phyloP scores from a whole-genome alignment of 1,139 yeast species.

The Kluyveromyces sp. region DNA sequence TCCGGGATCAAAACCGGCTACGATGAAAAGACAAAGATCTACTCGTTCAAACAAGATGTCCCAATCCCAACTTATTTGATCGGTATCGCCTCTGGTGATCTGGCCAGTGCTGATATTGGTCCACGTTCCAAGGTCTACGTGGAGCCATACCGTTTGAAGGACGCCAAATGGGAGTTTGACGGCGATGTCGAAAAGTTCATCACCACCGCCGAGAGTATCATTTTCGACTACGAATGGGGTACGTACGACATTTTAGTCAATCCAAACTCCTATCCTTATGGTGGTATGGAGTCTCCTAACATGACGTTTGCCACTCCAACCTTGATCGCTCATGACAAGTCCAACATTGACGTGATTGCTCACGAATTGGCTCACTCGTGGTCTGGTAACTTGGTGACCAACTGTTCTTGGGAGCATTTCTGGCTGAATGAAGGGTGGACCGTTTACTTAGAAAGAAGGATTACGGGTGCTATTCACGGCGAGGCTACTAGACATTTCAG shows the following conservation, averaged over 20 bases:
- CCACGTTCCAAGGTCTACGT: slow-evolving; percentile 80
- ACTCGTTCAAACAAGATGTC: slow-evolving; percentile 58
- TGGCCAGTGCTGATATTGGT: slow-evolving; percentile 63
- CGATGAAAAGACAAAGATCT: slow-evolving; percentile 28
- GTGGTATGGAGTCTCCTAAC: slow-evolving; percentile 95
- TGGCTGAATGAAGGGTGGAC: slow-evolving; percentile 98
- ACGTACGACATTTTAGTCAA: slow-evolving; percentile 74
- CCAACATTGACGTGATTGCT: slow-evolving; percentile 82
- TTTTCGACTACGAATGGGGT: slow-evolving; percentile 83
- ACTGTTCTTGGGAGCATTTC: slow-evolving; percentile 87
- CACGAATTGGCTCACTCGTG: slow-evolving; percentile 91
- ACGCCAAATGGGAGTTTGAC: slow-evolving; percentile 73
- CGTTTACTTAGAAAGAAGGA: slow-evolving; percentile 81
- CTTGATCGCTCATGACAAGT: slow-evolving; percentile 75
- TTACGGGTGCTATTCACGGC: slow-evolving; percentile 70
- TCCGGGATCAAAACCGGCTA: slow-evolving; percentile 44
- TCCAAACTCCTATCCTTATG: slow-evolving; percentile 84
- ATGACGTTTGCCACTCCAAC: slow-evolving; percentile 91
- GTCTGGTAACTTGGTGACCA: slow-evolving; percentile 87
- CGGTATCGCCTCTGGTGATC: slow-evolving; percentile 81
- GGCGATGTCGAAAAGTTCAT: slow-evolving; percentile 76
- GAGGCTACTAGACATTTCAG: slow-evolving; percentile 70
- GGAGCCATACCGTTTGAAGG: slow-evolving; percentile 63
- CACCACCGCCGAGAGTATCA: slow-evolving; percentile 57
- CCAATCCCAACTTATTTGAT: slow-evolving; percentile 84